Base-by-base conservation (phyloP, 78 protist genomes). In the Corallochytrium limacisporum region DNA sequence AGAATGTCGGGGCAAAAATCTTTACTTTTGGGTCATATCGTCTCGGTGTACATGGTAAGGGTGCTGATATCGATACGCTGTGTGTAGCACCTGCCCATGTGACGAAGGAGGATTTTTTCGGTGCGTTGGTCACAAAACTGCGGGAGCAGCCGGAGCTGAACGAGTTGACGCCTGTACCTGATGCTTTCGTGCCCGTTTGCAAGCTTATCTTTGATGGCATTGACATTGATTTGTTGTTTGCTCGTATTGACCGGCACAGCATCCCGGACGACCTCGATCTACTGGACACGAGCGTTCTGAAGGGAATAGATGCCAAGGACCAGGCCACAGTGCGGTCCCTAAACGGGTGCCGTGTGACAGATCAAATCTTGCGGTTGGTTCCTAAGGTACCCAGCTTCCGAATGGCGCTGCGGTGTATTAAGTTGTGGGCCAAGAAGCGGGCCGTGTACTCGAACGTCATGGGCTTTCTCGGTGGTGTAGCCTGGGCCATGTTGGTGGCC, bases 21-120 rank as follows among this genome's bases (percentile, higher is more conserved):
- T 74, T 75, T 54, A 90, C 98, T 18, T 91, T 79, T 38, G 99
- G 99, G 20, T 89, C 96, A 18, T 95, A 95, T 70, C 83, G 96
- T 16, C 82, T 90, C 32, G 99, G 98, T 26, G 93, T 91, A 29
- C 79, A 77, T 66, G 76, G 70, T 4, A 56, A 67, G 8, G 68
- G 65, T 6, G 83, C 86, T n/a, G 99, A 95, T 61, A 91, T 95
- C 4, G 99, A 95, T 72, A 87, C 98, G 18, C 63, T 95, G 0
- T 79, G 87, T 43, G 65, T 95, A 9, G 77, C 65, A 6, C 98
- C 98, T 2, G 16, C 51, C 26, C 82, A 68, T 39, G 74, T 91
- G 10, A 56, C 54, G 62, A 60, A 86, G 48, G 63, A 68, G 3
- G 79, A 87, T 40, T 94, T 94, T 39, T 94, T 91, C 73, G 35